A percentile compares a stretch with the other conserved stretches of the same genome.
These are phyloP conservation scores for Termitomyces sp. DNA, from an alignment of 768 basidiomycete genomes.

Conservation along the genomic window DNA sequence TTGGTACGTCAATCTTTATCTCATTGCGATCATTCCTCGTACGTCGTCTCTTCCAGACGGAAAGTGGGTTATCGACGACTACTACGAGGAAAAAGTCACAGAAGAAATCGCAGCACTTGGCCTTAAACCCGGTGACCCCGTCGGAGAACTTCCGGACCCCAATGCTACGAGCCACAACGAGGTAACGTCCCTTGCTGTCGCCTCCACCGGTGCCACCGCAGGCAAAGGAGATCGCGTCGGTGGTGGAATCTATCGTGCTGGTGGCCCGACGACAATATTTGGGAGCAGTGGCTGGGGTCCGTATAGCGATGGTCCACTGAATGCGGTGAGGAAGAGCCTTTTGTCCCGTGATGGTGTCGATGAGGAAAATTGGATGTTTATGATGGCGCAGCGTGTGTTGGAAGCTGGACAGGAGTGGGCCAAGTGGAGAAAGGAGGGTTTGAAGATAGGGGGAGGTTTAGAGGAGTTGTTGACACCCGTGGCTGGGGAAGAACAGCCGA, in stretches of 20 bases:
- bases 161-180: conserved; percentile 51
- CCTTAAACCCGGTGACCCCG: conserved; percentile 76
- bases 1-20: conserved; percentile 48
- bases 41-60: conserved; percentile 58
- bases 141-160: conserved; percentile 80
- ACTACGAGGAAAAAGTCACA: conserved; percentile 84
- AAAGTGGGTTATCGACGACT: conserved; percentile 91
- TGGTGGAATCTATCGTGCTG: conserved; percentile 79
- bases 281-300: conserved; percentile 83
- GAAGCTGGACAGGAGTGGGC: conserved; percentile 66
- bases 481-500: conserved; percentile 24
- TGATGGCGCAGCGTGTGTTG: conserved; percentile 63
- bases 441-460: conserved; percentile 47
- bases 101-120: conserved; percentile 80
- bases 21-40: neutral
- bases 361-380: conserved; percentile 91
- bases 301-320: conserved; percentile 83
- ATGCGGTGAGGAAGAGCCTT: conserved; percentile 78
- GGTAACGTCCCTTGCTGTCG: conserved; percentile 35
- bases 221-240: conserved; percentile 45
- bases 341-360: conserved; percentile 77
- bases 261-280: conserved; percentile 92
- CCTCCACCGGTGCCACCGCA: conserved; percentile 25
- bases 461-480: conserved; percentile 24
- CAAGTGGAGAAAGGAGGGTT: conserved; percentile 51